phyloP scores from a whole-genome alignment of 192 early-diverging fungal species.

The Mortierella claussenii region DNA sequence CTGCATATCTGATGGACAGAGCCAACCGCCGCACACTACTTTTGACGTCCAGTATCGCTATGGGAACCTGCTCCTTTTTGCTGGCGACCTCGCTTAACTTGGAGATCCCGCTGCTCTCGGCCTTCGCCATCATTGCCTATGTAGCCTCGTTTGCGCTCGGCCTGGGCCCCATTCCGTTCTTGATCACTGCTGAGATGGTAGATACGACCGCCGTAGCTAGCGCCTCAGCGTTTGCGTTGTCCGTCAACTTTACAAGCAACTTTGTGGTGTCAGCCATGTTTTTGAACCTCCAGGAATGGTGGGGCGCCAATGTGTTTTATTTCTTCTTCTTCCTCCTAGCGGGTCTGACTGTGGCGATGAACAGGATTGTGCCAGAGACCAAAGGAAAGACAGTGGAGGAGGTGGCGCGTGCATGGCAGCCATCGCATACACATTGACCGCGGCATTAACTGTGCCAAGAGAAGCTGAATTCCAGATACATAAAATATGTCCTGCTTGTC shows the following conservation, averaged over 20 bases:
- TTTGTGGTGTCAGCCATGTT: conserved; percentile 75
- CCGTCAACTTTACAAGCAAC: conserved; percentile 72
- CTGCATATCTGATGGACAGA: conserved; percentile 79
- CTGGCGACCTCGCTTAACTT: conserved; percentile 70
- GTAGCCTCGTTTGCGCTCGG: conserved; percentile 83
- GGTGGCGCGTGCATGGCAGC: conserved; percentile 54
- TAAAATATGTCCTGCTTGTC: too few species aligned
- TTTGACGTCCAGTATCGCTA: conserved; percentile 66
- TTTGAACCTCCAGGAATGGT: conserved; percentile 59
- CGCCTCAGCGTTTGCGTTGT: conserved; percentile 70
- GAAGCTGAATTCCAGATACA: too few species aligned
- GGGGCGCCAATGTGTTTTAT: conserved; percentile 72
- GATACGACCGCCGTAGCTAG: conserved; percentile 74
- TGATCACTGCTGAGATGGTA: conserved; percentile 78
- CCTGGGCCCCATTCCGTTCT: conserved; percentile 87
- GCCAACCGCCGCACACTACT: conserved; percentile 77
- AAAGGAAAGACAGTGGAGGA: conserved; percentile 71
- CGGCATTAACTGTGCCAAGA: too few species aligned
- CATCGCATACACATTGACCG: conserved; percentile 36
- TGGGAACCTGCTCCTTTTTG: conserved; percentile 68
- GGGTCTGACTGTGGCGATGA: conserved; percentile 59
- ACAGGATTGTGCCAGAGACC: conserved; percentile 74
- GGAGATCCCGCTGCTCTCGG: conserved; percentile 64
- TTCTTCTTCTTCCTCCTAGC: conserved; percentile 60
- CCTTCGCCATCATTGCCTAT: conserved; percentile 76